Percentiles rank a stretch among this genome's conserved stretches.
Conservation (phyloP, 1,139 yeast genomes). For the Debaryomyces subglobosus region DNA sequence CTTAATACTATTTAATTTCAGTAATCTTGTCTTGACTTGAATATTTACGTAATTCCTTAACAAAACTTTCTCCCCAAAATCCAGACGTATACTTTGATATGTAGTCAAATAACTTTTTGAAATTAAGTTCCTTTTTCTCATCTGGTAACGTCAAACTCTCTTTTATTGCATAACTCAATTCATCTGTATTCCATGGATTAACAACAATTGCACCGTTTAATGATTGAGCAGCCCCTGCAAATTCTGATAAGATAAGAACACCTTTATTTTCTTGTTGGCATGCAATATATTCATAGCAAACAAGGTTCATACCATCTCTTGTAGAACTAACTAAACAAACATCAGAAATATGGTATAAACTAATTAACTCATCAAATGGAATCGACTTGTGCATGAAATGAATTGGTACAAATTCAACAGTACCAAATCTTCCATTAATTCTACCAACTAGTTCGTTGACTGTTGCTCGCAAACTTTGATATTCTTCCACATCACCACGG, state of each 20-base stretch:
- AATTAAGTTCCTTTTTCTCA: slow-evolving; percentile 77
- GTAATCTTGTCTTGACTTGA: slow-evolving; percentile 13
- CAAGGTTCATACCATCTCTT: slow-evolving; percentile 98
- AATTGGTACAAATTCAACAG: slow-evolving; percentile 96
- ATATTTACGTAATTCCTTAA: slow-evolving; percentile 71
- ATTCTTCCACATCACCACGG: slow-evolving; percentile 97
- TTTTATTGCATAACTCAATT: slow-evolving; percentile 79
- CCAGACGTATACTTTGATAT: slow-evolving; percentile 92
- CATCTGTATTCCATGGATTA: slow-evolving; percentile 98
- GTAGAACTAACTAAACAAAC: slow-evolving; percentile 93
- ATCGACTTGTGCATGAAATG: slow-evolving; percentile 94
- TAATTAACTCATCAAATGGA: slow-evolving; percentile 86
- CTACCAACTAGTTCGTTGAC: slow-evolving; percentile 97
- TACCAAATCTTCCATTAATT: slow-evolving; percentile 94
- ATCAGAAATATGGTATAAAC: slow-evolving; percentile 83
- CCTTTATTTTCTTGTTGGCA: slow-evolving; percentile 91
- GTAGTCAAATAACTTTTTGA: slow-evolving; percentile 80
- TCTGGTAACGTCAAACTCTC: slow-evolving; percentile 85
- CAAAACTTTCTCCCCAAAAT: slow-evolving; percentile 97
- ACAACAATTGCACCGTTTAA: slow-evolving; percentile 91
- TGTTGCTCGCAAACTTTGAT: slow-evolving; percentile 88
- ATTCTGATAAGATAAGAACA: slow-evolving; percentile 82
- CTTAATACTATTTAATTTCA: slow-evolving; percentile 1
- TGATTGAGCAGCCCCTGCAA: slow-evolving; percentile 99
- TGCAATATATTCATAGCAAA: slow-evolving; percentile 93